These are phyloP conservation scores for Fulvia fulva DNA, from an alignment of 2,329 filamentous ascomycete species.

Conservation along the genomic window DNA sequence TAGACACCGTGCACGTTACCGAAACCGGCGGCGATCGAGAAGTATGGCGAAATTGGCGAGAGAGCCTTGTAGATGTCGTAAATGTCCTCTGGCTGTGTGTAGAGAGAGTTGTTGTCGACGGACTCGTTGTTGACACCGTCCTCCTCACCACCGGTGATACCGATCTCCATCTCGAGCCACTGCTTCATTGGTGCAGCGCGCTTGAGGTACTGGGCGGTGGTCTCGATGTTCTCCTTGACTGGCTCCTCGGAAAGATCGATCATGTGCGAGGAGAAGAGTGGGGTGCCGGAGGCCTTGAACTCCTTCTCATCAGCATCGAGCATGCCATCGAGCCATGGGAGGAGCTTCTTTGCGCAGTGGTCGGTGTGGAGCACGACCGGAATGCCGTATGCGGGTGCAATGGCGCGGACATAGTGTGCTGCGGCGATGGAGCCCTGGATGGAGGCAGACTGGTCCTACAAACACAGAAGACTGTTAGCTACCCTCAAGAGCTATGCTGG, in stretches of 20 bases:
- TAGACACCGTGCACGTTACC: conserved; percentile 99
- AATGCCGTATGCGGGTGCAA: conserved; percentile 82
- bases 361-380: conserved; percentile 95
- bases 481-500: too few relatives aligned
- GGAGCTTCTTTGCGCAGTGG: conserved; percentile 98
- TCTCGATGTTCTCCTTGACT: conserved; percentile 85
- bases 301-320: conserved; percentile 88
- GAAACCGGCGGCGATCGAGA: conserved; percentile 97
- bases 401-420: conserved; percentile 86
- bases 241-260: conserved; percentile 93
- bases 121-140: conserved; percentile 98
- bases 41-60: conserved; percentile 83
- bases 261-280: conserved; percentile 97
- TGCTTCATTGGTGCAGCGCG: conserved; percentile 95
- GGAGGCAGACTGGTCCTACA: conserved; percentile 71
- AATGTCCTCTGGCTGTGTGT: conserved; percentile 97
- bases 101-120: conserved; percentile 93
- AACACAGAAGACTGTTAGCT: too few relatives aligned
- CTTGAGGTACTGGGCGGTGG: conserved; percentile 89
- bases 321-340: conserved; percentile 96
- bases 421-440: conserved; percentile 83
- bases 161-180: conserved; percentile 98
- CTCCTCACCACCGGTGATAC: conserved; percentile 95
- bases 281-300: conserved; percentile 90
- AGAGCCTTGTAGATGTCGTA: conserved; percentile 86